Base-by-base conservation (phyloP, 441 rosid genomes). In the Bruguiera hainesii region DNA sequence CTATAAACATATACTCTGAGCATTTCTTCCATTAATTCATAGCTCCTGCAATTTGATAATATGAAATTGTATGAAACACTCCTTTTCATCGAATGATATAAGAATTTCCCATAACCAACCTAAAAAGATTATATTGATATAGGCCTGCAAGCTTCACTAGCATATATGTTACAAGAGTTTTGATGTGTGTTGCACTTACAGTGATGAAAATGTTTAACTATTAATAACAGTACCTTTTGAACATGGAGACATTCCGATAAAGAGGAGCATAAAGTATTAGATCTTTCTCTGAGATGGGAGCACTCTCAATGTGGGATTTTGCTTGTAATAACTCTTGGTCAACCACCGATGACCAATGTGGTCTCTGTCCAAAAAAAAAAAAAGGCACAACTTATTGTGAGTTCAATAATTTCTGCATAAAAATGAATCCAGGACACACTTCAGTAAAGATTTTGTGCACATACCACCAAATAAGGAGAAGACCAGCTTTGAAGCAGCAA, bases 11-110 rank as follows among this genome's bases (percentile, higher is more conserved):
- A 90, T 19, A 93, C 90, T 77, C 85, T 87, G 58, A 93, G 88
- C 68, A 65, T 84, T 39, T 79, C 75, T 83, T 93, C 96, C 97
- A 93, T 93, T 71, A 93, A 78, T 58, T 90, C 91, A 71, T 93
- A 90, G 81, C 98, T 93, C 93, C 97, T 90, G 81, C 80, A 71
- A 71, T 62, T 46, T 46, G 60, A 37, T 1, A 28, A 35, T 21
- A 30, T 4, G 19, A 61, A 37, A 52, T 8, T 51, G 42, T 61
- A 23, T 53, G 8, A 7, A 31, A 9, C 31, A 39, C 56, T 56
- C n/a, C 30, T 26, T 31, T 56, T 25, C 33, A n/a, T 62, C 39
- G 35, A 59, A 63, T 30, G 42, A 46, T 3, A 13, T 3, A 42
- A 42, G 3, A 42, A 42, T n/a, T 66, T 67, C 10, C 35, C 29